Percentiles rank a stretch among this genome's conserved stretches.
phyloP scores from a whole-genome alignment of 2,329 filamentous ascomycete genomes.

The Fusarium sp. region DNA sequence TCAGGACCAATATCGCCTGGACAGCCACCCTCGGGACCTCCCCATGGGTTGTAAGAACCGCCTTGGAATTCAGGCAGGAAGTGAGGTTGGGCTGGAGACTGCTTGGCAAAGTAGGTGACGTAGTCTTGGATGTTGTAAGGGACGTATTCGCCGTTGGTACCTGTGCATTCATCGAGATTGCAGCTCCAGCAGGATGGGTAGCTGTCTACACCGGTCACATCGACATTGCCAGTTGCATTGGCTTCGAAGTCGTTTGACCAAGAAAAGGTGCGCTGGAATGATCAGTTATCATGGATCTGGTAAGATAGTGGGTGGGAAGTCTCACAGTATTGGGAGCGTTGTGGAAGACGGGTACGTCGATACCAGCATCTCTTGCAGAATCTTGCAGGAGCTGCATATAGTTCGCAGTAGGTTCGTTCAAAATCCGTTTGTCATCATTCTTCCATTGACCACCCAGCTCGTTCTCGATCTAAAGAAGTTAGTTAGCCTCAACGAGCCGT shows the following conservation, averaged over 20 bases:
- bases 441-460: conserved; percentile 61
- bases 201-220: conserved; percentile 64
- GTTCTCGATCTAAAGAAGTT: conserved; percentile 60
- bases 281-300: neutral
- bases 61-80: conserved; percentile 47
- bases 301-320: fast-evolving
- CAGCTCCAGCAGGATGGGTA: conserved; percentile 72
- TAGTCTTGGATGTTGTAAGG: conserved; percentile 58
- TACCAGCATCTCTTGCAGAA: conserved; percentile 65
- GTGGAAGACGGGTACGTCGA: conserved; percentile 66
- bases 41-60: conserved; percentile 68
- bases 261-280: conserved; percentile 48
- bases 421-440: conserved; percentile 55
- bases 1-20: conserved; percentile 65
- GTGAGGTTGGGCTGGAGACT: conserved; percentile 41
- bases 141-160: conserved; percentile 68
- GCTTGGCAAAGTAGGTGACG: conserved; percentile 46
- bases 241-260: conserved; percentile 70
- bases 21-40: conserved; percentile 67
- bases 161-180: conserved; percentile 69
- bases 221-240: conserved; percentile 66
- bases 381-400: conserved; percentile 70
- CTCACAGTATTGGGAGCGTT: conserved; percentile 70
- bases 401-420: conserved; percentile 60
- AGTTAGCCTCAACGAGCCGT: neutral